Conservation (phyloP, 2,329 filamentous ascomycete genomes). For the Fonsecaea erecta region DNA sequence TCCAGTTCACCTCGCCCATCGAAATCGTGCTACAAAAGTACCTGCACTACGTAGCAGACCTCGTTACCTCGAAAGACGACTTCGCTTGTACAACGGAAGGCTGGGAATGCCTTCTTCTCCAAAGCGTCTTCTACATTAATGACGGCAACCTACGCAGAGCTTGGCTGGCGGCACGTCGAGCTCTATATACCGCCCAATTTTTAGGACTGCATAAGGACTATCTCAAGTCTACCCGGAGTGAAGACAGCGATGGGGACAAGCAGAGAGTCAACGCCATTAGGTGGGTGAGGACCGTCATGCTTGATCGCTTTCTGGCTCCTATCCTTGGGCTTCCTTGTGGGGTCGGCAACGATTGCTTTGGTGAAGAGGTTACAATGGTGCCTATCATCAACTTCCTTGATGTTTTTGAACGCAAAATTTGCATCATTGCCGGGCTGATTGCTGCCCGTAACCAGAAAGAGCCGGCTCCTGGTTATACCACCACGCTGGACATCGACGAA, state of each 20-base stretch:
- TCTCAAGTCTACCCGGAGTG: constrained; percentile 28
- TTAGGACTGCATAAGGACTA: constrained; percentile 45
- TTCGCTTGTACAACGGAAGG: constrained; percentile 47
- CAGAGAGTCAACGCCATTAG: constrained; percentile 30
- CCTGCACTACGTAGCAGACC: constrained; percentile 39
- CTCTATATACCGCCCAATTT: constrained; percentile 48
- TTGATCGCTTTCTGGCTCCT: constrained; percentile 47
- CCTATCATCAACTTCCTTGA: constrained; percentile 5
- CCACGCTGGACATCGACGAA: constrained; percentile 43
- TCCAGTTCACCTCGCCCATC: background rate
- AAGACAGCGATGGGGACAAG: constrained; percentile 26
- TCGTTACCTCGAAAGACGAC: constrained; percentile 47
- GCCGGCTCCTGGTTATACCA: constrained; percentile 42
- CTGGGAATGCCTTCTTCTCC: constrained; percentile 50
- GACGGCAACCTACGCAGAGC: constrained; percentile 47
- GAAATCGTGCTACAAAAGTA: constrained; percentile 41
- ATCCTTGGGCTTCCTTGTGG: constrained; percentile 49
- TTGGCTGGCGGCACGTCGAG: constrained; percentile 47
- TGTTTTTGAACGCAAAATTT: constrained; percentile 26
- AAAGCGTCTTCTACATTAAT: constrained; percentile 46
- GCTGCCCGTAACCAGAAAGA: constrained; percentile 53
- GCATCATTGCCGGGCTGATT: constrained; percentile 51
- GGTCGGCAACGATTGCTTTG: constrained; percentile 31
- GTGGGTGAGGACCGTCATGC: constrained; percentile 47
- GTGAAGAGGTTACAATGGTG: background rate